Base-by-base conservation (phyloP, 2,329 filamentous ascomycete species). In the Macrophomina pseudophaseolina region DNA sequence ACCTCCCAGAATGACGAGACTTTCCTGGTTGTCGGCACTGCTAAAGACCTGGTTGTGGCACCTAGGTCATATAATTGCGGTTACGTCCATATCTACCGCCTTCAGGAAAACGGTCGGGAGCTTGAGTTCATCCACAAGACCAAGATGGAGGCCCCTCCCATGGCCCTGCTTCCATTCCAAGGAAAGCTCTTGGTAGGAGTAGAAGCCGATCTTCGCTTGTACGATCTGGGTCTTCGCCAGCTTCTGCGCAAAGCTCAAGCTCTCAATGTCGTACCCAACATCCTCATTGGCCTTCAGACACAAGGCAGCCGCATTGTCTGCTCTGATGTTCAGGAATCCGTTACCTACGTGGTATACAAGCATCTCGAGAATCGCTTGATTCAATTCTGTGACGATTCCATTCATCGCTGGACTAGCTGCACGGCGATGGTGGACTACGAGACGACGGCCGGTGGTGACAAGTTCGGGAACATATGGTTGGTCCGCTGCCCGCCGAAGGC, bases 81-180 rank as follows among this genome's bases (percentile, higher is more conserved):
- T 0, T 97, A 90, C 71, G 91, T 99, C 42, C 92, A 97, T 73
- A 91, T 98, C 32, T 99, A 97, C 79, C 89, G 93, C 49, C 92
- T 99, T 77, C 87, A 91, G 62, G 91, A 96, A 58, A 88, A 93
- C 69, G 96, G 96, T n/a, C 89, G 88, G 65, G 89, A 93, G 73
- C 86, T 99, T 16, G 92, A 97, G 74, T 95, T 98, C 67, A 94
- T 97, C 69, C 95, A 99, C 81, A 97, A 97, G 79, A 99, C 96
- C 0, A 93, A 93, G 73, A 87, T 97, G 6, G 92, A 96, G 71
- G 90, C 93, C 70, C 94, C 94, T 2, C 93, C 96, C 1, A 88
- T 93, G 73, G 94, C 95, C n/a, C 84, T 99, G 16, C 83, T 95
- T n/a, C 85, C 88, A 3, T 99, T 99, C 83, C 94, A 98, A 77